Evolutionary conservation across 768 basidiomycete species (phyloP), one percentile per base, ranked within the genome.

Genomic region (Coprinopsis cinerea): DNA sequence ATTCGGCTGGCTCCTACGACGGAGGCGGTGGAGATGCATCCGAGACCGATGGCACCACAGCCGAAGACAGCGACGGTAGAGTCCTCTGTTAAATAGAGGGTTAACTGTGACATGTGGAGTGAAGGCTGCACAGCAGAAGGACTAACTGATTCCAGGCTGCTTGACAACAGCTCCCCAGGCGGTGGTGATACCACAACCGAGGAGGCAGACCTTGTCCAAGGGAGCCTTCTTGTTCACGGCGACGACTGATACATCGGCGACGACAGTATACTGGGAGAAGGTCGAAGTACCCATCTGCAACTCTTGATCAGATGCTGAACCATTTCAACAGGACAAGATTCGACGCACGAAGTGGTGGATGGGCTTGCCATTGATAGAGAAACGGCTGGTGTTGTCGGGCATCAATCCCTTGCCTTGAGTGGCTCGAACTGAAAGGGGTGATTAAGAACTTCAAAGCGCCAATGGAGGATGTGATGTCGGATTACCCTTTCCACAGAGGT

Each of bases 261-360:
- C 92, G 52, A 99, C 96, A 6, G 96, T 96, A 74, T 98, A 99
- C 65, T 98, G 94, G n/a, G 95, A 96, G 74, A 99, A 99, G 2
- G 96, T 95, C 26, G 95, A 98, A 23, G 88, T 92, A 36, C 96
- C 96, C 96, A 98, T 99, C 93, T 96, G 49, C 5, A 11, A 26
- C 35, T 20, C 17, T 20, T 22, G 28, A 35, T 51, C 22, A 36
- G 39, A 30, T 32, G 37, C n/a, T 41, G n/a, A 14, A 30, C 47
- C 42, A 41, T 52, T 34, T 41, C 30, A 43, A 44, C 26, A 44
- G 23, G 9, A 25, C 22, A 20, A 15, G 9, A 26, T 23, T 5
- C 47, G 5, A 71, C 89, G 56, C 55, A 95, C 92, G 60, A 99
- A 99, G 67, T 98, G 95, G 62, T 83, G 76, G 58, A 99, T 77